Evolutionary conservation across 2,329 filamentous ascomycete species (phyloP), one percentile per base, ranked within the genome.

Genomic region (Cladosporium sp.): DNA sequence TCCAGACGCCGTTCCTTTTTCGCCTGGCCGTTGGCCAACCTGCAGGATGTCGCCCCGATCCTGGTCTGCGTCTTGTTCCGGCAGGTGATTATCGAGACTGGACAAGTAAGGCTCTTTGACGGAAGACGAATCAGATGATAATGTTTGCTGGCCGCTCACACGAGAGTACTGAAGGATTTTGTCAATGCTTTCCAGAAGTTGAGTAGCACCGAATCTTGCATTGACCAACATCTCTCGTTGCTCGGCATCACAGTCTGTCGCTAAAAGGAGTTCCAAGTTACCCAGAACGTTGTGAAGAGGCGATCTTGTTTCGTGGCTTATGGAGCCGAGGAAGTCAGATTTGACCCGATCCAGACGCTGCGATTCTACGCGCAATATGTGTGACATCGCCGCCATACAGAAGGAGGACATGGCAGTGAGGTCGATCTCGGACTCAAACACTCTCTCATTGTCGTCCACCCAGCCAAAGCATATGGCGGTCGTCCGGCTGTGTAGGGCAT

Each of bases 321-420:
- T 78, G 4, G 78, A 79, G 28, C 77, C 76, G 38, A 82, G 76
- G 61, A 81, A 80, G 6, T 78, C 77, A 1, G 76, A 76, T 64
- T 80, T 80, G 10, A 74, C 73, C 52, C 76, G 71, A 24, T 74
- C 74, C n/a, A 74, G 71, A 34, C 81, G 81, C 51, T 82, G 74
- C 0, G 83, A 83, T 66, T 86, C 83, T 57, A 86, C 67, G 2
- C 83, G 79, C 0, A 82, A 80, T 1, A 88, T 77, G 62, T 88
- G 86, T 0, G 83, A 80, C 79, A 87, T 86, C 14, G 85, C 82
- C 0, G 82, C 81, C 59, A 83, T 82, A 0, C 81, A 82, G 68
- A 87, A 86, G 0, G 83, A 84, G 8, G 77, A 64, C 65, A 67
- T 64, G 6, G 60, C 84, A 11, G 77, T 61, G 62, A 67, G 41